Evolutionary conservation across 306 rosid species (phyloP), one percentile per base, ranked within the genome.

Genomic region (Trichosanthes truncata): DNA sequence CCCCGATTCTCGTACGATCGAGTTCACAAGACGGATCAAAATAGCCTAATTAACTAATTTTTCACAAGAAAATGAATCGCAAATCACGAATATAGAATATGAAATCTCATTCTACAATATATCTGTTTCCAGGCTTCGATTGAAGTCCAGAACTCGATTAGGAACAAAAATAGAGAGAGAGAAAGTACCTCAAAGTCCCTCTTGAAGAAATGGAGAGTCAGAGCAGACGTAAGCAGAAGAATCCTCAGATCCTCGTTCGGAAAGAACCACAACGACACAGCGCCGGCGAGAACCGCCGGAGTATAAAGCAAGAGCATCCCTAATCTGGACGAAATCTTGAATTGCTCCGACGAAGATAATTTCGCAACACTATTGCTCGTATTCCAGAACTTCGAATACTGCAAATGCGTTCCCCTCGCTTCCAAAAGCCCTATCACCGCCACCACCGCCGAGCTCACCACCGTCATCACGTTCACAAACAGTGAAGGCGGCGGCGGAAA

Each of bases 161-260:
- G 7, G n/a, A 20, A 25, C 33, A 6, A n/a, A 36, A 18, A 43
- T 21, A 4, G 8, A 41, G 3, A 40, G 1, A 71, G 23, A 29
- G 33, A 29, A 12, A 40, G 61, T 82, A 89, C 96, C 96, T 94
- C 98, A 45, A 89, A 43, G 1, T 84, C 20, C 78, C 98, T 89
- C 84, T 92, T 92, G 80, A 91, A 86, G 92, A 92, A 94, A 79
- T 94, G 98, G 8, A 92, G 5, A 14, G 95, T 87, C 0, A 92
- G 53, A 71, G 90, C 92, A 57, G 84, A 84, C 8, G 82, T 87
- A 78, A 92, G 86, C 49, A 89, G 3, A 0, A 84, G 60, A 61
- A 80, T 53, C 77, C 98, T 82, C 45, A 80, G 8, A 65, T 79
- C 53, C 1, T 68, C 45, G 9, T 41, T 53, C 4, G 92, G 88